A percentile compares a stretch with the other conserved stretches of the same genome.
These are phyloP conservation scores for Neofusicoccum umdonicola DNA, from an alignment of 2,329 filamentous ascomycete genomes.

Conservation along the genomic window DNA sequence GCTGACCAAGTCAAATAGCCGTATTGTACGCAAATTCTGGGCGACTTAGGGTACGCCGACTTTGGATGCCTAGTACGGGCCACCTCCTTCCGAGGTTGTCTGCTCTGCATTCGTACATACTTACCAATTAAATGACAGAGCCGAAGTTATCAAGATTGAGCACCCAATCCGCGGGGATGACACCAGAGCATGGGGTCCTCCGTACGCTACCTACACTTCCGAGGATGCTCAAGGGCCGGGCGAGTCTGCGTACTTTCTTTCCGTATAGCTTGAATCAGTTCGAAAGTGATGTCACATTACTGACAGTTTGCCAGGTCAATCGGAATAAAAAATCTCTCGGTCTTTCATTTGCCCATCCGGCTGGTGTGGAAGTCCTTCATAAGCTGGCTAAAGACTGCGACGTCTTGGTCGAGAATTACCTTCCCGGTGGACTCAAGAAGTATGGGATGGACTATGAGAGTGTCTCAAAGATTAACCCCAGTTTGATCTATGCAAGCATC, in stretches of 20 bases:
- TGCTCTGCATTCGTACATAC: conserved; percentile 20
- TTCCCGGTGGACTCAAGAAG: conserved; percentile 84
- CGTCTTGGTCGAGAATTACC: conserved; percentile 94
- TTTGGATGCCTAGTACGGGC: conserved; percentile 30
- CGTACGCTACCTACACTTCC: conserved; percentile 76
- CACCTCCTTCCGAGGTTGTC: conserved; percentile 32
- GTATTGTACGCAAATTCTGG: conserved; percentile 95
- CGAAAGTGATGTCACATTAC: neutral
- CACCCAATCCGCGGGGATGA: conserved; percentile 90
- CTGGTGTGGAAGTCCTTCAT: conserved; percentile 84
- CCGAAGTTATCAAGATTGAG: conserved; percentile 96
- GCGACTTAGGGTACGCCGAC: conserved; percentile 79
- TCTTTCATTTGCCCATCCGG: conserved; percentile 82
- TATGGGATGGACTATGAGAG: conserved; percentile 88
- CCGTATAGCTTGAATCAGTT: conserved; percentile 54
- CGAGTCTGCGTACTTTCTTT: conserved; percentile 92
- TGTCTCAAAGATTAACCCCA: conserved; percentile 76
- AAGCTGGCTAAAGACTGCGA: conserved; percentile 81
- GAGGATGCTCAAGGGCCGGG: conserved; percentile 65
- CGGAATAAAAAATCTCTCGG: conserved; percentile 95
- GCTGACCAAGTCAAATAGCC: conserved; percentile 57
- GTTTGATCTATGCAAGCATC: conserved; percentile 90
- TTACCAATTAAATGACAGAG: conserved; percentile 51
- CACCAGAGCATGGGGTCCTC: conserved; percentile 93
- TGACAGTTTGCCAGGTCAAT: conserved; percentile 64